Evolutionary conservation across 352 stramenopile species (phyloP).

Genomic region (Aphanomyces stellatus): DNA sequence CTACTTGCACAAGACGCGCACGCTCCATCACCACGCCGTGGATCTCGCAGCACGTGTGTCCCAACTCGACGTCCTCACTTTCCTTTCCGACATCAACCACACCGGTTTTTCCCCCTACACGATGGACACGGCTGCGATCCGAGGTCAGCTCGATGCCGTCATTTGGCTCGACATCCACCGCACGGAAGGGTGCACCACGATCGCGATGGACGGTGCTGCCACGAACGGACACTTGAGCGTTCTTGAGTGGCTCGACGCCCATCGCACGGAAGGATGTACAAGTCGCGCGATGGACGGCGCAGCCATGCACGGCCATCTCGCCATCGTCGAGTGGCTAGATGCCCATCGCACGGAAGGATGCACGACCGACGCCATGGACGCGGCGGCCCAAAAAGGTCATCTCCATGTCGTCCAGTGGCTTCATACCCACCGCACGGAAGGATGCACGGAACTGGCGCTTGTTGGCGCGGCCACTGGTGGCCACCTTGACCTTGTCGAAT

Average conservation of each 20-base stretch:
- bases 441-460: constrained; percentile 19
- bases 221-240: constrained; percentile 23
- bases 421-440: constrained; percentile 15
- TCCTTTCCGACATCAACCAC: constrained; percentile 18
- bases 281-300: constrained; percentile 26
- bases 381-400: constrained; percentile 8
- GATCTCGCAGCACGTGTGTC: not conserved
- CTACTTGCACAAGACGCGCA: not conserved
- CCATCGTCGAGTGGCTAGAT: constrained; percentile 25
- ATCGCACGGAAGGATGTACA: constrained; percentile 27
- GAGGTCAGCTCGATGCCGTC: constrained; percentile 53
- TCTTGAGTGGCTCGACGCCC: constrained; percentile 26
- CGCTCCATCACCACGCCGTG: not conserved
- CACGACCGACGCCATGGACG: constrained; percentile 18
- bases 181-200: not conserved
- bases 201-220: constrained; percentile 26
- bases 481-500: constrained; percentile 16
- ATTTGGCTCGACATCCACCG: constrained; percentile 21
- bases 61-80: constrained; percentile 27
- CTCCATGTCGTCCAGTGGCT: constrained; percentile 19
- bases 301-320: constrained; percentile 23
- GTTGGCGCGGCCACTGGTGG: constrained; percentile 4
- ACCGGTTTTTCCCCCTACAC: constrained; percentile 49
- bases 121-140: constrained; percentile 67
- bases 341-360: constrained; percentile 5